Percentiles rank a stretch among this genome's conserved stretches.
phyloP scores from a whole-genome alignment of 768 basidiomycete genomes.

The Agrocybe pediades region DNA sequence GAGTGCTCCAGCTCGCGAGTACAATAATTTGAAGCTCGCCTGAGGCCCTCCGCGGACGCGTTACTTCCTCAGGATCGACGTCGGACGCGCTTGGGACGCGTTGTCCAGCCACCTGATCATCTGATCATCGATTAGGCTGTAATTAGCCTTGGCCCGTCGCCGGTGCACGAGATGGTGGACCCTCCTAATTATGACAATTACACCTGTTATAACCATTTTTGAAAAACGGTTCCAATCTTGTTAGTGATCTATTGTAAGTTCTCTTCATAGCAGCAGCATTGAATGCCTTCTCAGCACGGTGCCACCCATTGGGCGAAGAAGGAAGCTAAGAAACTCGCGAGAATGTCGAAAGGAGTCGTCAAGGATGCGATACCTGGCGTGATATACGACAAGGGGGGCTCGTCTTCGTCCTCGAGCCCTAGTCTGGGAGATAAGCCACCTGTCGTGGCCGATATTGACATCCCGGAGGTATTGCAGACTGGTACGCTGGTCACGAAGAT shows the following conservation, averaged over 20 bases:
- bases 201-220: neutral
- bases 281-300: constrained; percentile 27
- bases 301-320: constrained; percentile 25
- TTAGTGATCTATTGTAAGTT: neutral
- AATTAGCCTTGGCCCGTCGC: too few relatives aligned
- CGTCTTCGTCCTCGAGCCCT: neutral
- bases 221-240: neutral
- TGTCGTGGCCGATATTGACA: constrained; percentile 37
- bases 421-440: constrained; percentile 16
- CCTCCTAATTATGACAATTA: neutral
- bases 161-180: neutral
- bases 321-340: constrained; percentile 25
- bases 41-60: too few relatives aligned
- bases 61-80: too few relatives aligned
- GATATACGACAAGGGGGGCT: constrained; percentile 4
- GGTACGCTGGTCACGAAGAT: constrained; percentile 83
- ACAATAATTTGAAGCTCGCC: too few relatives aligned
- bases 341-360: constrained; percentile 28
- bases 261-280: neutral
- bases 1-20: too few relatives aligned
- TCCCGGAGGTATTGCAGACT: constrained; percentile 52
- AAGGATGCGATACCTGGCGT: constrained; percentile 16
- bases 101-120: constrained; percentile 5
- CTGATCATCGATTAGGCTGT: too few relatives aligned
- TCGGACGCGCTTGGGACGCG: neutral